phyloP scores from a whole-genome alignment of 257 asterid genomes.

The Solanum medicagineum region DNA sequence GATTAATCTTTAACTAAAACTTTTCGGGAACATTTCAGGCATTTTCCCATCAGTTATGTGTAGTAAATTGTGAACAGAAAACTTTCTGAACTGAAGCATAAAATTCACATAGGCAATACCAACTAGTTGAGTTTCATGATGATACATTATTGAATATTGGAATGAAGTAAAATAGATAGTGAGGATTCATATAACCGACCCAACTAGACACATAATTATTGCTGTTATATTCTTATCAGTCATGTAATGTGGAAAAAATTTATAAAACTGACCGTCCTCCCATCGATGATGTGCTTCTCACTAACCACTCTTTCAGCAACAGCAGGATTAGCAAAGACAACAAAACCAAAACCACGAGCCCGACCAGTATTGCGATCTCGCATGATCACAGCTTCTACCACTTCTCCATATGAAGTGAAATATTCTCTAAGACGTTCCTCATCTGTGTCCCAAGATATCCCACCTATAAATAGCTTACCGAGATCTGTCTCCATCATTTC shows the following conservation, averaged over 20 bases:
- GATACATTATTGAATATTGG: neutral
- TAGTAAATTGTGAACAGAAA: neutral
- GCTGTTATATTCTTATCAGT: neutral
- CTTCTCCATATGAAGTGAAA: conserved; percentile 55
- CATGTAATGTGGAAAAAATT: neutral
- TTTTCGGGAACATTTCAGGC: neutral
- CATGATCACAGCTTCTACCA: conserved; percentile 78
- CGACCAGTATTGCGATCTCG: conserved; percentile 71
- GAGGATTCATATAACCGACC: neutral
- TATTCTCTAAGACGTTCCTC: conserved; percentile 70
- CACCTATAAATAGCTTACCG: conserved; percentile 80
- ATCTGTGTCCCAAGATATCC: conserved; percentile 90
- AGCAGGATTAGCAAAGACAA: conserved; percentile 56
- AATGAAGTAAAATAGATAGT: neutral
- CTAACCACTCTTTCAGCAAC: conserved; percentile 67
- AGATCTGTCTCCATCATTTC: conserved; percentile 72
- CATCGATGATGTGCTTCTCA: conserved; percentile 73
- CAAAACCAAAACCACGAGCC: conserved; percentile 81
- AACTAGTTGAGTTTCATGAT: neutral
- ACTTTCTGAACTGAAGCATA: neutral
- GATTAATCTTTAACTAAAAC: neutral
- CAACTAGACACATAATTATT: neutral
- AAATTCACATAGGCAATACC: neutral
- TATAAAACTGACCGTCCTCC: conserved; percentile 42
- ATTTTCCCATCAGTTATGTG: neutral